Conservation (phyloP, 2,329 filamentous ascomycete genomes). For the Aspergillus clavatus region DNA sequence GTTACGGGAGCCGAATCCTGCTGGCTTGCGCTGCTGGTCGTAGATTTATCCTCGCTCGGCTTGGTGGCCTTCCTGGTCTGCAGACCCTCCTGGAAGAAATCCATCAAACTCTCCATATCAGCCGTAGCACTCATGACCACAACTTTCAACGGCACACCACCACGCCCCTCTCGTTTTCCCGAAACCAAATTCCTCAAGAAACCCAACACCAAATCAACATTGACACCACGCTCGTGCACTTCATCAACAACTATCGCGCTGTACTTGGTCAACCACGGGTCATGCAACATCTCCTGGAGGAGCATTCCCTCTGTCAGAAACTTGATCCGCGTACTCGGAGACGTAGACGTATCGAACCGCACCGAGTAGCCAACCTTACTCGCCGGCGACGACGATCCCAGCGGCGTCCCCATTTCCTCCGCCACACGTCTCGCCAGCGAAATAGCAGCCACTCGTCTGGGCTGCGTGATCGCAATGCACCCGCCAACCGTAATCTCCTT, state of each 20-base stretch:
- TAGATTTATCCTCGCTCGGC: too few relatives aligned
- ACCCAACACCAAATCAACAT: slow-evolving; percentile 85
- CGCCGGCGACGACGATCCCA: slow-evolving; percentile 55
- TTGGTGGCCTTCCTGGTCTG: slow-evolving; percentile 2
- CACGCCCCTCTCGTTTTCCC: slow-evolving; percentile 55
- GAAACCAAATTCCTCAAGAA: slow-evolving; percentile 76
- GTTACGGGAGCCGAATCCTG: slow-evolving; percentile 8
- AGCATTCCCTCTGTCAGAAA: slow-evolving; percentile 96
- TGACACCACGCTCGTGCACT: slow-evolving; percentile 91
- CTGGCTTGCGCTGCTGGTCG: slow-evolving; percentile 5
- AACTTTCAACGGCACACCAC: slow-evolving; percentile 74
- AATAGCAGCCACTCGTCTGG: slow-evolving; percentile 86
- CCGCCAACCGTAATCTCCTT: slow-evolving; percentile 59
- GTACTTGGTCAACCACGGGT: slow-evolving; percentile 77
- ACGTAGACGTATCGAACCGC: slow-evolving; percentile 82
- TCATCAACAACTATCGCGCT: slow-evolving; percentile 91
- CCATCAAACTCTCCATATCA: slow-evolving; percentile 71
- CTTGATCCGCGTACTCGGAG: slow-evolving; percentile 80
- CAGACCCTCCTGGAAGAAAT: slow-evolving; percentile 60
- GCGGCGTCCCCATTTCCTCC: slow-evolving; percentile 67
- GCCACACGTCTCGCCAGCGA: slow-evolving; percentile 84
- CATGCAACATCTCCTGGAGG: slow-evolving; percentile 83
- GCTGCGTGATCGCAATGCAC: slow-evolving; percentile 89
- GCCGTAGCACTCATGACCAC: slow-evolving; percentile 97
- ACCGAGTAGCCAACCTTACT: slow-evolving; percentile 85